A percentile compares a stretch with the other conserved stretches of the same genome.
These are phyloP conservation scores for Dictyostelium firmibasis DNA, from an alignment of 78 protist genomes.

Conservation along the genomic window DNA sequence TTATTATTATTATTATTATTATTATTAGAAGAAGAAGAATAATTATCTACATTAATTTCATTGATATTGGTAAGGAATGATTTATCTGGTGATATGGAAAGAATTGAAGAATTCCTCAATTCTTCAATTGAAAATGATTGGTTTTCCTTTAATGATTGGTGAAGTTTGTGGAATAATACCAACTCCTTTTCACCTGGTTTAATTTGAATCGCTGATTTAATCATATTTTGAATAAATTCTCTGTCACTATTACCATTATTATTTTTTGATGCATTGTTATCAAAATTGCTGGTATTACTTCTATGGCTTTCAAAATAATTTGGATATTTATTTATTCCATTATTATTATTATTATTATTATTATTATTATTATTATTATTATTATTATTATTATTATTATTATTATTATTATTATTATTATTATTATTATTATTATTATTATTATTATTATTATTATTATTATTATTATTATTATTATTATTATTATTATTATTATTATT, in stretches of 20 bases:
- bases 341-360: neutral
- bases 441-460: neutral
- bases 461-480: neutral
- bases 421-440: neutral
- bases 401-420: neutral
- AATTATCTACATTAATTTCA: neutral
- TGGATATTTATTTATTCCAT: neutral
- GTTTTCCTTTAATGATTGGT: constrained; percentile 3
- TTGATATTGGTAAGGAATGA: neutral
- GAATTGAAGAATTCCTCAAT: neutral
- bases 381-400: neutral
- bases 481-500: neutral
- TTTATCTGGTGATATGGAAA: constrained; percentile 25
- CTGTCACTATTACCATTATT: neutral
- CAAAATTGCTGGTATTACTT: no score
- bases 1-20: neutral
- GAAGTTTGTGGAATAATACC: constrained; percentile 22
- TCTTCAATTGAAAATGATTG: neutral
- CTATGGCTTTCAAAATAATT: neutral
- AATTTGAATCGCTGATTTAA: constrained; percentile 5
- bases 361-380: no score
- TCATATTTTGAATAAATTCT: neutral
- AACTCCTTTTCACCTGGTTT: neutral
- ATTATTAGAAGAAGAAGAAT: no score
- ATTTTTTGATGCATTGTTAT: neutral